Evolutionary conservation across 2,329 filamentous ascomycete species (phyloP).

Genomic region (Aspergillus bombycis): DNA sequence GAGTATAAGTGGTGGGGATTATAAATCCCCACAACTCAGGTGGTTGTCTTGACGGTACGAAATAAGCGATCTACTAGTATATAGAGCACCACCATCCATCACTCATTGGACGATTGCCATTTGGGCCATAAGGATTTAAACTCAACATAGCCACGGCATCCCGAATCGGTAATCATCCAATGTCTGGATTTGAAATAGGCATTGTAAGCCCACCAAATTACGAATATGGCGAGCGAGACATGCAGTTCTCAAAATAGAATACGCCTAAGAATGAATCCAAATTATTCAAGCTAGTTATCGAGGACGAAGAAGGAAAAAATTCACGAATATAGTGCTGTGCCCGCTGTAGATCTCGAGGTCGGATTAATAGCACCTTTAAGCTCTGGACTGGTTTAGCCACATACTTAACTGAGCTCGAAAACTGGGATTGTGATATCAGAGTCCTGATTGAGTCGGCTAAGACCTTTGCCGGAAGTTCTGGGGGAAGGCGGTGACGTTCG

Average conservation of each 20-base stretch:
- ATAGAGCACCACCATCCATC: not conserved
- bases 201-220: too few species aligned
- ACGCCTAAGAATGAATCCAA: too few species aligned
- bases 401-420: too few species aligned
- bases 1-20: not conserved
- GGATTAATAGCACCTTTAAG: too few species aligned
- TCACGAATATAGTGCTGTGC: too few species aligned
- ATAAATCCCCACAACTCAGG: not conserved
- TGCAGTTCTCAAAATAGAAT: too few species aligned
- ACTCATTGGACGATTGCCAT: not conserved
- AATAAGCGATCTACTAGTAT: conserved; percentile 5
- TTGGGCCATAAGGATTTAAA: not conserved
- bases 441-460: not conserved
- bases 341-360: too few species aligned
- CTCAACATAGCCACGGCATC: conserved; percentile 2
- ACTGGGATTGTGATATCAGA: conserved; percentile 7
- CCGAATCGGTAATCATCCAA: conserved; percentile 13
- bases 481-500: not conserved
- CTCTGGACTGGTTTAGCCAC: too few species aligned
- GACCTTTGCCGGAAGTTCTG: not conserved
- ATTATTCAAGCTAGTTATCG: too few species aligned
- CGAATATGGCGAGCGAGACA: too few species aligned
- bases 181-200: too few species aligned
- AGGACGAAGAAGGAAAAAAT: too few species aligned
- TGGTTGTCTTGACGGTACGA: not conserved